phyloP scores from a whole-genome alignment of 2,329 filamentous ascomycete genomes.

The Fusarium mangiferae region DNA sequence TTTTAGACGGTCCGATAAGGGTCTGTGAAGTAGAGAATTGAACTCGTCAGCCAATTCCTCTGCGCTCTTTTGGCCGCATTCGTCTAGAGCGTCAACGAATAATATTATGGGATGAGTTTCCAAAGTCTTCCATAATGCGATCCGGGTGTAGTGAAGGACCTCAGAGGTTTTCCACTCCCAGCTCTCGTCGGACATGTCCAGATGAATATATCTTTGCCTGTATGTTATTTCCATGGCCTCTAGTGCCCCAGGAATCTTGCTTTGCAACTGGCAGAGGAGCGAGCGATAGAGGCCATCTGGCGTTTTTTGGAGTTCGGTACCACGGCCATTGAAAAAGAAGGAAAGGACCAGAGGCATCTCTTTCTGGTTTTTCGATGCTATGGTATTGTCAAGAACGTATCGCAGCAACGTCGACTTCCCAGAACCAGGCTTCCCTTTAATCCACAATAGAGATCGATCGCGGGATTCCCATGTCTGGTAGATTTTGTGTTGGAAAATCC shows the following conservation, averaged over 20 bases:
- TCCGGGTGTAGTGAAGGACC: constrained; percentile 33
- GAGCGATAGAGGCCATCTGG: neutral
- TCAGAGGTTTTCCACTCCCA: constrained; percentile 45
- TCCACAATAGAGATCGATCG: neutral
- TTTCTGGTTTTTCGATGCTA: neutral
- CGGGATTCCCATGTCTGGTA: neutral
- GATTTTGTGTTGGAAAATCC: rapidly evolving
- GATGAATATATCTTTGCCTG: neutral
- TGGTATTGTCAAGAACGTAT: neutral
- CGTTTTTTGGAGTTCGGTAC: neutral
- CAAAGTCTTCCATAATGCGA: constrained; percentile 35
- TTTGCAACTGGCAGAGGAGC: neutral
- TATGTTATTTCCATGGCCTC: constrained; percentile 34
- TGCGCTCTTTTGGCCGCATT: constrained; percentile 44
- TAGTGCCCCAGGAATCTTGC: neutral
- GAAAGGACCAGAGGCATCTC: neutral
- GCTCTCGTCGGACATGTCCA: constrained; percentile 24
- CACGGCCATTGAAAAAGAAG: neutral
- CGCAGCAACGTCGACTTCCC: neutral
- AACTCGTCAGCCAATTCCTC: constrained; percentile 31
- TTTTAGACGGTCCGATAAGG: neutral
- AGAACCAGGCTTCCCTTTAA: neutral
- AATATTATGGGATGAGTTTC: constrained; percentile 36
- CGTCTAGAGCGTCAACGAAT: constrained; percentile 52
- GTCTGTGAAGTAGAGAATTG: constrained; percentile 26